Evolutionary conservation across 768 basidiomycete genomes (phyloP).

Genomic region (Lactarius sanguifluus): DNA sequence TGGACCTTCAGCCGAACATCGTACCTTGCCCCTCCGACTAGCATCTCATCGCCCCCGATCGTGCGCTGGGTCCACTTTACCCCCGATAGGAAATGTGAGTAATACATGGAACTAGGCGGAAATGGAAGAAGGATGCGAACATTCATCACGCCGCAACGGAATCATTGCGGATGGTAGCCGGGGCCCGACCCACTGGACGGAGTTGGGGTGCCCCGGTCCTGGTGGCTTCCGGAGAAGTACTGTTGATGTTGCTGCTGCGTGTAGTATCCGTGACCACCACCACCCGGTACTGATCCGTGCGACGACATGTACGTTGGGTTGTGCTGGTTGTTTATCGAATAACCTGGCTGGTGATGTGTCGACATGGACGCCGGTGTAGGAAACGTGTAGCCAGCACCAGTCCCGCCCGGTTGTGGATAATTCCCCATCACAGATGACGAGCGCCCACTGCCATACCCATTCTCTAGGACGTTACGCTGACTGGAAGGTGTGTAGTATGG

Average conservation of each 20-base stretch:
- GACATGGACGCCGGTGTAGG: slow-evolving; percentile 27
- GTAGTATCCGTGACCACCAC: slow-evolving; percentile 25
- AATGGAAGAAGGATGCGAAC: slow-evolving; percentile 25
- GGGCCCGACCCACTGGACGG: slow-evolving; percentile 37
- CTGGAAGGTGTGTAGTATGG: slow-evolving; percentile 22
- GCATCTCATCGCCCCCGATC: slow-evolving; percentile 26
- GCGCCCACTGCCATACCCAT: slow-evolving; percentile 21
- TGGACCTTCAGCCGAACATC: slow-evolving; percentile 22
- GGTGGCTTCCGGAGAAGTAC: slow-evolving; percentile 23
- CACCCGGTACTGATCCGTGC: slow-evolving; percentile 18
- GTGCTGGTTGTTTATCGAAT: slow-evolving; percentile 22
- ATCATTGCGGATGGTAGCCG: slow-evolving; percentile 38
- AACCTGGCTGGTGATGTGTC: slow-evolving; percentile 22
- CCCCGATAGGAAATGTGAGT: slow-evolving; percentile 24
- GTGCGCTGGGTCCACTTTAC: slow-evolving; percentile 25
- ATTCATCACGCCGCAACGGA: slow-evolving; percentile 23
- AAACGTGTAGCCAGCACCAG: slow-evolving; percentile 26
- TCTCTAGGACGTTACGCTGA: slow-evolving; percentile 27
- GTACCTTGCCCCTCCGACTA: slow-evolving; percentile 23
- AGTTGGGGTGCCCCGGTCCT: slow-evolving; percentile 32
- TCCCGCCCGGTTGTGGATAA: slow-evolving; percentile 19
- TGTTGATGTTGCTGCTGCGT: slow-evolving; percentile 22
- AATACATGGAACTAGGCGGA: slow-evolving; percentile 22
- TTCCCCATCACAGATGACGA: slow-evolving; percentile 21
- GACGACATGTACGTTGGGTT: slow-evolving; percentile 18